phyloP scores from a whole-genome alignment of 345 rosid genomes.

The Zanthoxylum bungeanum region DNA sequence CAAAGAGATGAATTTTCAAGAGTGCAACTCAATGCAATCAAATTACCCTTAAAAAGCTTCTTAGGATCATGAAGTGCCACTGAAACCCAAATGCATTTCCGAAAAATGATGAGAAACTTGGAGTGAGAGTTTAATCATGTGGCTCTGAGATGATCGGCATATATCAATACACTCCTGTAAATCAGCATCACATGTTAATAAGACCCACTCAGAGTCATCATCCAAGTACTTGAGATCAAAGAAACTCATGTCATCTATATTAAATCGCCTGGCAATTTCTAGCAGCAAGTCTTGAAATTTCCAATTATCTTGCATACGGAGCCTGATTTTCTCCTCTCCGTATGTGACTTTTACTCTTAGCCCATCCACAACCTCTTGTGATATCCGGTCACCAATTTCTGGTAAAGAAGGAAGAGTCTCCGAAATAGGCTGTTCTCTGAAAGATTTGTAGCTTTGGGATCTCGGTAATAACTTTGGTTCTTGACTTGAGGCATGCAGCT shows the following conservation, averaged over 20 bases:
- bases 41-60: no score
- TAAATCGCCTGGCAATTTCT: conserved; percentile 72
- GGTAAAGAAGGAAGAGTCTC: conserved; percentile 29
- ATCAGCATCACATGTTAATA: conserved; percentile 86
- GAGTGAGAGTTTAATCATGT: conserved; percentile 62
- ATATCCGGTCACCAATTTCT: conserved; percentile 17
- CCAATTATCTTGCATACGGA: conserved; percentile 56
- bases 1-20: not conserved
- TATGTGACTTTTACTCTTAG: conserved; percentile 60
- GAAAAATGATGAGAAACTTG: conserved; percentile 45
- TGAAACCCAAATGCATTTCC: conserved; percentile 39
- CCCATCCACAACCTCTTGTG: conserved; percentile 43
- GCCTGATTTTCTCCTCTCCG: conserved; percentile 64
- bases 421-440: conserved; percentile 26
- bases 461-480: conserved; percentile 33
- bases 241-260: conserved; percentile 47
- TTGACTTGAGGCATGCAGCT: conserved; percentile 44
- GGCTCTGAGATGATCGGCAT: conserved; percentile 42
- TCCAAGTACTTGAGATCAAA: conserved; percentile 85
- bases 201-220: conserved; percentile 92
- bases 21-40: not conserved
- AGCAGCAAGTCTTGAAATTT: conserved; percentile 43
- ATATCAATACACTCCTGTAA: conserved; percentile 78
- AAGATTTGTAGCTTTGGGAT: conserved; percentile 43
- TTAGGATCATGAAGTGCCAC: conserved; percentile 29